Evolutionary conservation across 2,329 filamentous ascomycete genomes (phyloP), one percentile per base, ranked within the genome.

Genomic region (Sclerotinia glacialis): DNA sequence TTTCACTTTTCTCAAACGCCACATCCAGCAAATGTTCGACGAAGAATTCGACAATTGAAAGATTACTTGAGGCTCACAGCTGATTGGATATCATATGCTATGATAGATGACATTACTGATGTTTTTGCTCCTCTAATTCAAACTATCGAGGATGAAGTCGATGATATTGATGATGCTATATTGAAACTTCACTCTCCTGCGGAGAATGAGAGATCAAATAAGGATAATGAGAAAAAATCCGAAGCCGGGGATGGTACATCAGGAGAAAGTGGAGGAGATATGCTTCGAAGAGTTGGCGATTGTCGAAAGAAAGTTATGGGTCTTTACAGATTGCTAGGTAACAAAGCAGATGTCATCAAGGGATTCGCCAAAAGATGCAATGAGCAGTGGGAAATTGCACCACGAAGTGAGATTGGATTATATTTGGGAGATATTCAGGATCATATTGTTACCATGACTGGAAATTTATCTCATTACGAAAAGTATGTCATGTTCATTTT

Each of bases 261-360:
- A 31, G 73, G 71, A 26, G 83, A 85, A 68, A 80, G 80, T 12
- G 82, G 89, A 31, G 83, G 88, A 64, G 91, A 97, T 77, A 97
- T 99, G 93, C 83, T 99, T 68, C 87, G 93, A 50, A 88, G 92
- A 18, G 93, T 98, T 0, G 95, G 95, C 37, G 92, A 97, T 78
- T 96, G 93, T 77, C 87, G 95, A 72, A 98, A 98, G 83, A 94
- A 94, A 77, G 95, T 99, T 71, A 99, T 99, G 93, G 89, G 91
- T 46, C 82, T 99, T 56, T 98, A 97, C 77, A 86, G 95, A 61
- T 82, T 99, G 54, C 82, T 99, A 23, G 95, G 95, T 65, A 98
- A 96, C 79, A 99, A 99, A 80, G 95, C 95, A 60, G 95, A 99
- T 78, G 95, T 99, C 67, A 98, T 99, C 82, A 98, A 98, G 80